Evolutionary conservation across 1,139 yeast genomes (phyloP).

Genomic region (Magnusiomyces starmeri): DNA sequence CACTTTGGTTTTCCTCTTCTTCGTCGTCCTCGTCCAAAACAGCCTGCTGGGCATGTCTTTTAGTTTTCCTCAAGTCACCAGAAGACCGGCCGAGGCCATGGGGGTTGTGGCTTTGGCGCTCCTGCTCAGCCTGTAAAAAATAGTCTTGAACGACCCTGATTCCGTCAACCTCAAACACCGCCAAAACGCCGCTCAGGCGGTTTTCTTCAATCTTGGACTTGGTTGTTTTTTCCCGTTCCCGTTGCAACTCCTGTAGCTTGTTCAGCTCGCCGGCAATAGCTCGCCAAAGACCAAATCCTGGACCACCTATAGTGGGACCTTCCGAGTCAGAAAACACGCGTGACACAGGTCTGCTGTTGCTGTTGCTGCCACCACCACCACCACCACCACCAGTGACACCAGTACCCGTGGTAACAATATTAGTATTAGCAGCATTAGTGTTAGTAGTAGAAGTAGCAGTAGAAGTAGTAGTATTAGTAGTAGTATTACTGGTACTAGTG

Average conservation of each 20-base stretch:
- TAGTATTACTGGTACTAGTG: too few species aligned
- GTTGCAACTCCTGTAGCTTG: conserved; percentile 9
- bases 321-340: too few species aligned
- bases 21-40: background rate
- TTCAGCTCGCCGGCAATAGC: conserved; percentile 16
- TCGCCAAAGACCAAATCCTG: conserved; percentile 14
- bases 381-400: too few species aligned
- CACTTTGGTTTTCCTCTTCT: too few species aligned
- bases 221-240: conserved; percentile 8
- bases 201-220: conserved; percentile 12
- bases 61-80: background rate
- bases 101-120: background rate
- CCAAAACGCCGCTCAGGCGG: conserved; percentile 14
- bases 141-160: conserved; percentile 13
- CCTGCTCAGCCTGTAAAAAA: conserved; percentile 1
- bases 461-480: too few species aligned
- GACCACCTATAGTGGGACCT: conserved; percentile 8
- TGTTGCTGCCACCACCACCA: too few species aligned
- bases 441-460: too few species aligned
- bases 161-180: conserved; percentile 15
- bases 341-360: too few species aligned
- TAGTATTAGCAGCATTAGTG: too few species aligned
- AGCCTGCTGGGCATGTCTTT: background rate
- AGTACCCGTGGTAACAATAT: too few species aligned
- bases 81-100: background rate